Evolutionary conservation across 2,329 filamentous ascomycete species (phyloP), one percentile per base, ranked within the genome.

Genomic region (Aspergillus tubingensis): DNA sequence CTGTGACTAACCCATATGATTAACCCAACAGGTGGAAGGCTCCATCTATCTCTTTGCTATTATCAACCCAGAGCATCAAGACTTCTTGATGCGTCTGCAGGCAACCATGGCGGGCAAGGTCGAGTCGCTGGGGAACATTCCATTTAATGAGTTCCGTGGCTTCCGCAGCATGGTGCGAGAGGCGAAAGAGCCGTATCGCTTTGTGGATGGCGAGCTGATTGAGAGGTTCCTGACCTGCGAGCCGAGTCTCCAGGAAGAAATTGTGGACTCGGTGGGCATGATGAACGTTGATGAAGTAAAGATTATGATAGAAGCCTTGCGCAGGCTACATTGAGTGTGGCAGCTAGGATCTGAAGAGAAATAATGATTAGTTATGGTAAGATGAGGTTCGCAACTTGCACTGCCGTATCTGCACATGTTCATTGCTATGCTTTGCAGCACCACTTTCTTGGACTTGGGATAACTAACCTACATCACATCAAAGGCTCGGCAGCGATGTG

Each of bases 151-250:
- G 21, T 99, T 91, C 79, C 86, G 95, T n/a, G 90, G 90, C 0
- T 96, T 94, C 79, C 87, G 87, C 62, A 96, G 87, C 57, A 81
- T 86, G 23, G 87, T 89, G 25, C 81, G 88, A 17, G 86, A 90
- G 61, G 85, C 86, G 0, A 88, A 90, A 0, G 91, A 89, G 41
- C 94, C 95, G 0, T 91, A 87, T 70, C 84, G 94, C 1, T 98
- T 98, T 69, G 86, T 99, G 11, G 95, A 99, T 70, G 95, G 94
- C 0, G 94, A 97, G 73, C 81, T 98, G 69, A 82, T 99, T 11
- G 94, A 98, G 77, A 78, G 86, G 54, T 97, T 97, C 72, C 76
- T 98, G 66, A 88, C 92, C 64, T 80, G 91, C 64, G 81, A 85
- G 49, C 86, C 88, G 58, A 79, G 80, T 5, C 68, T 83, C 61